Conservation (phyloP, 75 land plant species). For the Cupressus sempervirens region DNA sequence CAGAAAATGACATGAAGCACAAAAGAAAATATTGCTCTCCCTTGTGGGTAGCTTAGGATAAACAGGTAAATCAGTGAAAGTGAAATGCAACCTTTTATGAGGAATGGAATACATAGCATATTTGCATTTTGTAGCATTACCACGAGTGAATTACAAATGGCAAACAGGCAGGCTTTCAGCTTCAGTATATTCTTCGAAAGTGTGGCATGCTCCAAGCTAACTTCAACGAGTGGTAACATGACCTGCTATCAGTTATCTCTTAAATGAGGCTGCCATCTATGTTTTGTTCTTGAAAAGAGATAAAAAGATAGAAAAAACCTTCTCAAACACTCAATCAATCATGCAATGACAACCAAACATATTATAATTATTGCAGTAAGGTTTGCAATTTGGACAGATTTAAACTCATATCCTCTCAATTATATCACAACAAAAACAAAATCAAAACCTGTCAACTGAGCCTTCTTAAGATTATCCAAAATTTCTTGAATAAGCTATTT, state of each 20-base stretch:
- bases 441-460: neutral
- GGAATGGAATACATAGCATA: neutral
- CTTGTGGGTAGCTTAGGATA: neutral
- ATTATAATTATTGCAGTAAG: neutral
- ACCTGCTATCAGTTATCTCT: slow-evolving; percentile 22
- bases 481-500: neutral
- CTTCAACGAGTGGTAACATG: slow-evolving; percentile 33
- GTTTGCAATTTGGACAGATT: neutral
- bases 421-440: neutral
- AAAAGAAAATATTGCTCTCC: neutral
- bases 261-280: neutral
- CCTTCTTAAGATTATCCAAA: neutral
- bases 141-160: slow-evolving; percentile 60
- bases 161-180: slow-evolving; percentile 61
- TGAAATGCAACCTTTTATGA: neutral
- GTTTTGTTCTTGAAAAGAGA: neutral
- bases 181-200: slow-evolving; percentile 29
- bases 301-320: neutral
- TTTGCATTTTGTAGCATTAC: slow-evolving; percentile 22
- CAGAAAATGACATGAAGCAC: neutral
- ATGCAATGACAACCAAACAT: neutral
- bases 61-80: slow-evolving; percentile 1
- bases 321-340: slow-evolving; percentile 1
- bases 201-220: slow-evolving; percentile 37
- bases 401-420: neutral